A percentile compares a stretch with the other conserved stretches of the same genome.
These are phyloP conservation scores for Dryas integrifolia DNA, from an alignment of 331 rosid species.

Conservation along the genomic window DNA sequence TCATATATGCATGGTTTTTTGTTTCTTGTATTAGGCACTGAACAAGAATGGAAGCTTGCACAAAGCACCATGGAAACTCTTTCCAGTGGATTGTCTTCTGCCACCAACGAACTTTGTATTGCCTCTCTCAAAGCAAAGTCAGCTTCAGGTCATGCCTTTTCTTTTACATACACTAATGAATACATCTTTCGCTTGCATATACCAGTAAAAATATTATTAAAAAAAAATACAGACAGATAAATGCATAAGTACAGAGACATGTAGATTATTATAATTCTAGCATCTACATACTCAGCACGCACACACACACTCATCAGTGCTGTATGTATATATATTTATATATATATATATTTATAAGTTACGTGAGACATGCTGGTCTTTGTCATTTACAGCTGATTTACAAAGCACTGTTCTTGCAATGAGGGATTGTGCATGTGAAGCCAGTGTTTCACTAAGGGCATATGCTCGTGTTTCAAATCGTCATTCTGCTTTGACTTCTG, in stretches of 20 bases:
- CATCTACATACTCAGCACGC: neutral
- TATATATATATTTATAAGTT: neutral
- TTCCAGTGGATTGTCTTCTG: constrained; percentile 69
- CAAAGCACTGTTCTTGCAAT: constrained; percentile 77
- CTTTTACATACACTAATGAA: neutral
- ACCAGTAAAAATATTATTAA: neutral
- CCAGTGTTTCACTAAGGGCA: constrained; percentile 67
- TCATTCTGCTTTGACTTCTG: constrained; percentile 93
- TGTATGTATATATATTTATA: neutral
- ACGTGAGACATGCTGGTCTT: constrained; percentile 14
- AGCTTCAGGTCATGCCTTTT: constrained; percentile 68
- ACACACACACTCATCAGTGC: neutral
- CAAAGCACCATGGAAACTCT: constrained; percentile 87
- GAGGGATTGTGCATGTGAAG: constrained; percentile 86
- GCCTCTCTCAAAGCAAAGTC: constrained; percentile 82
- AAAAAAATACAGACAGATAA: neutral
- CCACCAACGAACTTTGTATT: constrained; percentile 65
- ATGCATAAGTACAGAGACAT: neutral
- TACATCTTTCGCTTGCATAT: neutral
- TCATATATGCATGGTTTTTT: constrained; percentile 30
- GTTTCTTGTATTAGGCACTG: constrained; percentile 61
- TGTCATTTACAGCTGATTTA: constrained; percentile 57
- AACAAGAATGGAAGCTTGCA: constrained; percentile 95
- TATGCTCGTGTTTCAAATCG: constrained; percentile 66
- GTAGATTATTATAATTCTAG: neutral